Evolutionary conservation across 2,329 filamentous ascomycete genomes (phyloP), one percentile per base, ranked within the genome.

Genomic region (Pseudocercospora musae): DNA sequence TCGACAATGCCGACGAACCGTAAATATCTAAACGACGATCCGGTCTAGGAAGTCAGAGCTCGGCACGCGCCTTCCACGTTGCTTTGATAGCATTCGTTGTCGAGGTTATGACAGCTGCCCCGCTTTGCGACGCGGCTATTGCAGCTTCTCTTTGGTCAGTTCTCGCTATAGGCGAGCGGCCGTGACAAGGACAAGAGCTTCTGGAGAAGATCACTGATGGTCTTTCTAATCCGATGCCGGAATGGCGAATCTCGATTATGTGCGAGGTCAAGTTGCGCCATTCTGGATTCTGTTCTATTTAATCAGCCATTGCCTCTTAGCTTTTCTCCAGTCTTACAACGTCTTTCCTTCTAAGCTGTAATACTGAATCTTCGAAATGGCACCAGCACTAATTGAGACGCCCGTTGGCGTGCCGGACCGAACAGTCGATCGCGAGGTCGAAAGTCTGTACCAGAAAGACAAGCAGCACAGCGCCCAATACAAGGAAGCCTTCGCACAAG

Each of bases 401-500:
- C 52, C 52, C 31, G 53, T 60, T 20, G 53, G 62, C 29, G 42
- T 67, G 9, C 62, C 70, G n/a, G 67, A 73, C 53, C 50, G 59
- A 15, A 63, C 65, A 6, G 50, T 52, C 31, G 67, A 71, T 56
- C 65, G 62, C 50, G 59, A 67, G 44, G 68, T 69, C 9, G 71
- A 69, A 37, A 62, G 69, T 57, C 57, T 64, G 27, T 69, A 63
- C 56, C 60, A 64, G 42, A 71, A 71, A 56, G 71, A 71, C 59
- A 66, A 67, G 48, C 63, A 61, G n/a, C 64, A 73, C 40, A 65
- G 64, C 37, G 64, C 57, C 20, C 60, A 65, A 3, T 77, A 76
- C 67, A 78, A 81, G 64, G 79, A 81, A 62, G 78, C 79, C 4
- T 80, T 77, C 58, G 75, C 75, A 52, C 75, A 75, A 63, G 76